Conservation (phyloP, 2,329 filamentous ascomycete species). For the Alternaria ethzedia region DNA sequence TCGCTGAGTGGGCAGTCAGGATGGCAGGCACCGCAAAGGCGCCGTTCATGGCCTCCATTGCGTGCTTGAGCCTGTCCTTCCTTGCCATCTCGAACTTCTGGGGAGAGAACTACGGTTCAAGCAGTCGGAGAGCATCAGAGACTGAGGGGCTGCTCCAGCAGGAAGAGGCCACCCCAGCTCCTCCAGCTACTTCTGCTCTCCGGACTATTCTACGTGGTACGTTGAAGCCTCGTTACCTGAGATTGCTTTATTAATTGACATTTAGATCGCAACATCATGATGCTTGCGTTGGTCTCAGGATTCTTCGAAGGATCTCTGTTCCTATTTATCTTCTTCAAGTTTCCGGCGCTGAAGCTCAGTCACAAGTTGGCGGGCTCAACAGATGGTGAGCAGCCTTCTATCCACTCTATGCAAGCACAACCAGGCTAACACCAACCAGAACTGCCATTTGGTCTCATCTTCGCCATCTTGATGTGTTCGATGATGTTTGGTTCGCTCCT, state of each 20-base stretch:
- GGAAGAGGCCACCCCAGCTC: constrained; percentile 30
- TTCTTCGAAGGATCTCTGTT: constrained; percentile 69
- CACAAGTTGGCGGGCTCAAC: constrained; percentile 38
- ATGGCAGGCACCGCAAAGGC: constrained; percentile 57
- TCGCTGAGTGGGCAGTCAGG: constrained; percentile 60
- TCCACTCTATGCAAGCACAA: too few species aligned
- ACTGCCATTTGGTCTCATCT: constrained; percentile 59
- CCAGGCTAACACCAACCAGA: constrained; percentile 23
- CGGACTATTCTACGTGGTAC: constrained; percentile 33
- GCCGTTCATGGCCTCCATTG: constrained; percentile 58
- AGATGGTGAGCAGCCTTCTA: constrained; percentile 25
- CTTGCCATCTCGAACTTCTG: constrained; percentile 57
- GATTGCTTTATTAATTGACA: background rate
- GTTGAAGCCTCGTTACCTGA: background rate
- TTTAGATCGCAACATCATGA: constrained; percentile 55
- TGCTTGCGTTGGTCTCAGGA: constrained; percentile 60
- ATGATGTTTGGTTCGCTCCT: constrained; percentile 65
- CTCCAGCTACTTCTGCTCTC: constrained; percentile 28
- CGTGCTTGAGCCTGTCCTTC: constrained; percentile 54
- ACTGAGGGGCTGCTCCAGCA: constrained; percentile 32
- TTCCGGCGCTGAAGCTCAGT: constrained; percentile 57
- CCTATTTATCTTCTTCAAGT: constrained; percentile 69
- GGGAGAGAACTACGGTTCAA: constrained; percentile 60
- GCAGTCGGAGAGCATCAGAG: constrained; percentile 23
- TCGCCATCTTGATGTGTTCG: constrained; percentile 65